Conservation (phyloP, 495 filamentous ascomycete genomes). For the Lindgomyces ingoldianus region DNA sequence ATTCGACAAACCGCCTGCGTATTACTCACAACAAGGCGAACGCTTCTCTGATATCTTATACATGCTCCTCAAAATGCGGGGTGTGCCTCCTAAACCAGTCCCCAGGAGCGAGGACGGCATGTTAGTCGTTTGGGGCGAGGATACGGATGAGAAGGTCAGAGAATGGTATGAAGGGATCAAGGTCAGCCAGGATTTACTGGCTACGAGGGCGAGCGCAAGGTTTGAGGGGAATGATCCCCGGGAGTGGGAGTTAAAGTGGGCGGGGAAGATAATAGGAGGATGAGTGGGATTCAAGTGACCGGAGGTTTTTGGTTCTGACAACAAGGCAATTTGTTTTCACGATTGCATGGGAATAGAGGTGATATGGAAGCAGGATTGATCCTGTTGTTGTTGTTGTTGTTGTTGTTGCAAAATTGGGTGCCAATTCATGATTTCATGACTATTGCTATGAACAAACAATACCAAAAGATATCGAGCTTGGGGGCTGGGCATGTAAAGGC, state of each 20-base stretch:
- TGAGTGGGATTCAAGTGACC: no score
- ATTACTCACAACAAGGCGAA: conserved; percentile 69
- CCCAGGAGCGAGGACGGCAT: conserved; percentile 21
- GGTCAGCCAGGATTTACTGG: conserved; percentile 13
- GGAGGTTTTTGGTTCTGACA: no score
- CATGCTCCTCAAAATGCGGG: conserved; percentile 73
- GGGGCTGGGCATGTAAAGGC: no score
- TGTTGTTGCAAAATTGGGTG: no score
- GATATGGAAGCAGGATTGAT: no score
- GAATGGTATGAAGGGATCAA: conserved; percentile 35
- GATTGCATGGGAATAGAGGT: no score
- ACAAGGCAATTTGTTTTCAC: no score
- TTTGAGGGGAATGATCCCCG: conserved; percentile 17
- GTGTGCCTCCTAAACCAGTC: conserved; percentile 31
- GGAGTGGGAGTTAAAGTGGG: conserved; percentile 36
- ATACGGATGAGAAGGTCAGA: conserved; percentile 20
- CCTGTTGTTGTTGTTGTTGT: no score
- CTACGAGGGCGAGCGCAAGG: conserved; percentile 15
- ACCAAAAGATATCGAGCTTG: no score
- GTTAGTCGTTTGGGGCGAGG: conserved; percentile 28
- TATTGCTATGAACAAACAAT: no score
- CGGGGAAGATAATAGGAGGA: conserved; percentile 27
- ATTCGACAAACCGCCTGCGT: conserved; percentile 64
- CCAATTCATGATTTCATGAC: no score
- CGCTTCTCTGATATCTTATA: conserved; percentile 69